These are phyloP conservation scores for Trifolium dubium DNA, from an alignment of 306 rosid species.

Conservation along the genomic window DNA sequence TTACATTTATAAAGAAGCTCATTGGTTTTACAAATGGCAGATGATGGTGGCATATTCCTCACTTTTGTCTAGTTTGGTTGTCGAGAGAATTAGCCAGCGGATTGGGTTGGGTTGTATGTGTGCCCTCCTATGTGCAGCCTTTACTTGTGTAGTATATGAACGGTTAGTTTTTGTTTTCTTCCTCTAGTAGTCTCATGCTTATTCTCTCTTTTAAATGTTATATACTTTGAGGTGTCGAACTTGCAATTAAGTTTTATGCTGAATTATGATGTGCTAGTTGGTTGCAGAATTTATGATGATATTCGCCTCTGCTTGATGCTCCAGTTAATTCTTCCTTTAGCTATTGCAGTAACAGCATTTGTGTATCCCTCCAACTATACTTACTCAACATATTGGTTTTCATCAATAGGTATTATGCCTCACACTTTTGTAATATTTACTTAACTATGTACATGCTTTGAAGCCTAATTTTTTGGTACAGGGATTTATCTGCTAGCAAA, in stretches of 20 bases:
- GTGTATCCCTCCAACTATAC: conserved; percentile 59
- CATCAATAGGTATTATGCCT: conserved; percentile 56
- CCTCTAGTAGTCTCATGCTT: background rate
- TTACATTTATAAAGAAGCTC: conserved; percentile 14
- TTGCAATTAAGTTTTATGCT: conserved; percentile 42
- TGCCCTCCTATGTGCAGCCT: conserved; percentile 52
- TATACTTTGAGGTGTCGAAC: conserved; percentile 22
- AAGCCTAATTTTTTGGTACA: conserved; percentile 41
- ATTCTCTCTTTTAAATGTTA: conserved; percentile 22
- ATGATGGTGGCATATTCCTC: conserved; percentile 69
- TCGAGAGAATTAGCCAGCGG: conserved; percentile 61
- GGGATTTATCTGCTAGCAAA: conserved; percentile 68
- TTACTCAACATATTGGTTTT: conserved; percentile 69
- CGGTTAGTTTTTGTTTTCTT: conserved; percentile 45
- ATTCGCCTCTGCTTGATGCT: conserved; percentile 61
- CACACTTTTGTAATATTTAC: conserved; percentile 6
- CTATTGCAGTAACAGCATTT: conserved; percentile 55
- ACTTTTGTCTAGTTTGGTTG: conserved; percentile 60
- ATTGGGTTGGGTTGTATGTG: conserved; percentile 55
- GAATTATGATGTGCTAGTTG: conserved; percentile 48
- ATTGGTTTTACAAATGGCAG: conserved; percentile 50
- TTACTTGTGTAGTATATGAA: conserved; percentile 52
- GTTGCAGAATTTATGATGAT: conserved; percentile 63
- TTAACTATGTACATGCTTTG: background rate
- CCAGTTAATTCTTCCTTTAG: conserved; percentile 61